Evolutionary conservation across 164 flowering plant species (phyloP), one percentile per base, ranked within the genome.

Genomic region (Platanus orientalis): DNA sequence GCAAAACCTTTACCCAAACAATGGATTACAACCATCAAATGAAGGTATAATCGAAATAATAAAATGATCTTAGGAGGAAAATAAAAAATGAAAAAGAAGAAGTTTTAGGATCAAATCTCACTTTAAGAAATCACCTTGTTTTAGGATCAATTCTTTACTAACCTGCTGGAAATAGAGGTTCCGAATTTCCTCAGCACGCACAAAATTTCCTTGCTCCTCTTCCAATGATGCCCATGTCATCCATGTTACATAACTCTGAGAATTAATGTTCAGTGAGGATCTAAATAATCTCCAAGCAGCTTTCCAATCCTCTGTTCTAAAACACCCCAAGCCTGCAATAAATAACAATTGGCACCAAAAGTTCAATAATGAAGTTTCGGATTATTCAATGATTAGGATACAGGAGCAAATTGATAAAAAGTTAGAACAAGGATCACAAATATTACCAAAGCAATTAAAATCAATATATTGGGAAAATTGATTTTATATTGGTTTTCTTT

Each of bases 201-300:
- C 75, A 52, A 86, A 45, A 69, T 91, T 87, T 52, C 98, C 98
- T 78, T 89, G 95, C 58, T 84, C 85, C 65, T 94, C 98, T 75
- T 89, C 97, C 57, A 94, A 16, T 57, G 85, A 72, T 48, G 96
- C 97, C 97, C 97, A 94, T 51, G 98, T 89, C 97, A 83, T 86
- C 98, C 98, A 94, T 63, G 98, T 89, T 49, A 94, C 74, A 52
- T 81, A 90, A 76, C 97, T 94, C 74, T 90, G 96, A 19, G 96
- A 94, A 69, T 90, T 89, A 69, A 94, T 73, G 68, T 81, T 84
- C 36, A 94, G 75, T 11, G 97, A 90, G 58, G 96, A 84, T 74
- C 96, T 81, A 64, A 83, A 89, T 64, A 94, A 71, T 82, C 96
- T 87, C 50, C 97, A 63, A 32, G 98, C 98, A 20, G 93, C 89